Evolutionary conservation across 306 rosid genomes (phyloP), one percentile per base, ranked within the genome.

Genomic region (Datisca glomerata): DNA sequence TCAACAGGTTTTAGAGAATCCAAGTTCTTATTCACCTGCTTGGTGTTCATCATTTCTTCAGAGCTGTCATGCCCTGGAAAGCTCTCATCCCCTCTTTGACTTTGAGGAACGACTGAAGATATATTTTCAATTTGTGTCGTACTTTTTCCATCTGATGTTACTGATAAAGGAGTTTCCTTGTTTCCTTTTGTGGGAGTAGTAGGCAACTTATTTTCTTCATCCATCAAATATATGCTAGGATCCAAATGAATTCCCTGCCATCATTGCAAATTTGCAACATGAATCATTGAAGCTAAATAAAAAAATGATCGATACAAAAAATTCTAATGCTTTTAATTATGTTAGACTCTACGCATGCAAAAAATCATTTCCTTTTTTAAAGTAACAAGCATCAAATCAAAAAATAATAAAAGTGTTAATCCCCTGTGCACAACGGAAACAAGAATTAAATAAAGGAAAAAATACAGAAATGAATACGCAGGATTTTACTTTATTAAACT

Each of bases 181-280:
- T 64, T 67, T 21, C 21, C 63, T 65, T 72, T 73, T 10, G 63
- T 52, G 22, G 59, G 47, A 42, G 19, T 29, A n/a, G 32, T 57
- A n/a, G 64, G 67, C 31, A 77, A 43, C 55, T 84, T 89, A 21
- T 68, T 79, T 35, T 77, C 95, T 21, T 89, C 85, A 16, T 89
- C 95, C 78, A 89, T 91, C 51, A 89, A 72, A 75, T 89, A 83
- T 63, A 89, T 89, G 64, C 95, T 89, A 47, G 97, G 97, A 68
- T 89, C 95, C 73, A 89, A 69, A 77, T 89, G 95, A 33, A 77
- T 77, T 55, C 97, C 97, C 97, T 80, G 73, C 28, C 54, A 60
- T 55, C 41, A 47, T 37, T 51, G 13, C 27, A 25, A 36, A n/a
- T 18, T 15, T 14, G 13, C 2, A 31, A 24, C 28, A n/a, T n/a